These are phyloP conservation scores for Spiromastix sp. DNA, from an alignment of 2,329 filamentous ascomycete species.

Conservation along the genomic window DNA sequence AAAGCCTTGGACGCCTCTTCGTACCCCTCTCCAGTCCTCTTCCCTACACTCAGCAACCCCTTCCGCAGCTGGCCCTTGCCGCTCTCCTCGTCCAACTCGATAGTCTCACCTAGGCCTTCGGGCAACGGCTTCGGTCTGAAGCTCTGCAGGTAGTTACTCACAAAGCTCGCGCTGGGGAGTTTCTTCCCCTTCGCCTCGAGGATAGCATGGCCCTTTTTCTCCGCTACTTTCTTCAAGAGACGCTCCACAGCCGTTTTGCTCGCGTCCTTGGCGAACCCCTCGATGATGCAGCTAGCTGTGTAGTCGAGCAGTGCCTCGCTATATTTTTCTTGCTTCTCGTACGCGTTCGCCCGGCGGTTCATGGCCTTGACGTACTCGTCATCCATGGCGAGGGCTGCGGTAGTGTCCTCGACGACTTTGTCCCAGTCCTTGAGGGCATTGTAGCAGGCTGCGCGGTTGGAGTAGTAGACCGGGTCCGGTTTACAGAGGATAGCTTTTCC, in stretches of 20 bases:
- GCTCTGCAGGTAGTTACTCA: constrained; percentile 97
- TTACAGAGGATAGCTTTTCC: constrained; percentile 94
- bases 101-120: constrained; percentile 68
- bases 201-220: constrained; percentile 86
- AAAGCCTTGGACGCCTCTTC: constrained; percentile 79
- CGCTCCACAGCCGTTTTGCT: constrained; percentile 86
- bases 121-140: constrained; percentile 79
- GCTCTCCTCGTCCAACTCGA: constrained; percentile 64
- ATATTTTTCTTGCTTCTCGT: constrained; percentile 83
- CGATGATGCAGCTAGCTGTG: constrained; percentile 97
- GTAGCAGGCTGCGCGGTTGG: constrained; percentile 94
- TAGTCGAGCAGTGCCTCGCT: constrained; percentile 95
- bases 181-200: constrained; percentile 70
- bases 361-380: constrained; percentile 95
- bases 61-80: constrained; percentile 79
- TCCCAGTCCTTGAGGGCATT: constrained; percentile 90
- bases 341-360: constrained; percentile 91
- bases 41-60: constrained; percentile 68
- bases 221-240: constrained; percentile 91
- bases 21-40: constrained; percentile 84
- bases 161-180: constrained; percentile 89
- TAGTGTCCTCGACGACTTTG: constrained; percentile 94
- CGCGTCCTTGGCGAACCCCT: constrained; percentile 85
- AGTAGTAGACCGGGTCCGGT: constrained; percentile 96
- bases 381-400: constrained; percentile 85